Evolutionary conservation across 768 basidiomycete genomes (phyloP), one percentile per base, ranked within the genome.

Genomic region (Collybia nuda): DNA sequence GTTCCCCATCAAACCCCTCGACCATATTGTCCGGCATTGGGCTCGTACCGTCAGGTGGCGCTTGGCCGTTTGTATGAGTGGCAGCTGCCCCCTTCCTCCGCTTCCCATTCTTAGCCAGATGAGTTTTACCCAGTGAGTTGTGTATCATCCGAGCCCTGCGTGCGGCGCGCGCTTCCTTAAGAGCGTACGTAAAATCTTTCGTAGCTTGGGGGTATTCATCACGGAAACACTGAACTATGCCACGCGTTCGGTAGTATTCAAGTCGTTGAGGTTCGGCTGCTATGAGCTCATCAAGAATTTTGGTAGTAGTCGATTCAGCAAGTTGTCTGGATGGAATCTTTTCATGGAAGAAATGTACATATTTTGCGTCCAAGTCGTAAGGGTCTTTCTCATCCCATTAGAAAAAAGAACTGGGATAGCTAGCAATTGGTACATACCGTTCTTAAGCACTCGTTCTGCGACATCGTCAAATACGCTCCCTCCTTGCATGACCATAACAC

Each of bases 401-500:
- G 9, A 15, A 47, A 24, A 17, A 42, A 5, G 14, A 29, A 40
- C 19, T 21, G 38, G 17, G 48, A 44, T 21, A 22, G n/a, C n/a
- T 41, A 48, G 40, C 18, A 44, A 37, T 1, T 18, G 6, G 8
- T 44, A 65, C 72, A 35, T 46, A 75, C 77, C 76, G 47, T 80
- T 63, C 77, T 75, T 90, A 47, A 94, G 78, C 7, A 95, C 92
- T 12, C 86, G 78, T 62, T 92, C 90, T 0, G 93, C 93, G n/a
- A 95, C 78, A 58, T 95, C 93, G 58, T 95, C 93, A 60, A 95
- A 90, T 2, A 93, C 88, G 54, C 86, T 92, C 4, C 93, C 91
- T 32, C 91, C 91, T 63, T 95, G 93, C 93, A 95, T 95, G 26
- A 95, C 84, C 86, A 94, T 90, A 22, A 95, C 93, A 61, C 89